These are phyloP conservation scores for Wickerhamiella infanticola DNA, from an alignment of 1,139 yeast species.

Conservation along the genomic window DNA sequence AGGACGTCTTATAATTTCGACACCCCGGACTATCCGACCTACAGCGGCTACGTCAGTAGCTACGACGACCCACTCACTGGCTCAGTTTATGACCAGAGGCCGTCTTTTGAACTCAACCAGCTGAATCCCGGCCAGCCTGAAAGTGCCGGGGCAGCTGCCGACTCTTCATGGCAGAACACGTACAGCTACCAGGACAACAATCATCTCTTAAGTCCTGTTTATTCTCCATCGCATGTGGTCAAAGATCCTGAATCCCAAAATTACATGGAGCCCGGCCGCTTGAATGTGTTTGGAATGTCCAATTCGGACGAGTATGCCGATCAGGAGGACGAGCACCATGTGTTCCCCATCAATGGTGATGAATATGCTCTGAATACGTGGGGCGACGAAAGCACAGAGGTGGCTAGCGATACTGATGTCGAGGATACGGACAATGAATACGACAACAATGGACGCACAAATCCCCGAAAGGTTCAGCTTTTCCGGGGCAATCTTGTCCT, in stretches of 20 bases:
- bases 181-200: not conserved
- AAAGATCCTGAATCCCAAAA: not conserved
- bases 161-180: not conserved
- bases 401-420: slow-evolving; percentile 3
- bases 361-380: slow-evolving; percentile 27
- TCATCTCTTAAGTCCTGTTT: not conserved
- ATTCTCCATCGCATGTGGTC: not conserved
- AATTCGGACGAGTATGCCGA: slow-evolving; percentile 13
- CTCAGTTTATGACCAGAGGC: not conserved
- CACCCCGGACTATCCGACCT: not conserved
- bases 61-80: not conserved
- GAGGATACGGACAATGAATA: slow-evolving; percentile 5
- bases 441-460: not conserved
- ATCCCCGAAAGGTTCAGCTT: slow-evolving; percentile 33
- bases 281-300: slow-evolving; percentile 3
- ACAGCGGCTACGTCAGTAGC: not conserved
- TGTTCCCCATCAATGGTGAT: slow-evolving; percentile 27
- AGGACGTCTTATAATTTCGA: not conserved
- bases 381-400: slow-evolving; percentile 18
- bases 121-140: not conserved
- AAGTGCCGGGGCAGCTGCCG: not conserved
- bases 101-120: not conserved
- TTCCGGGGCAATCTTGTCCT: slow-evolving; percentile 60
- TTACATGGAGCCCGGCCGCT: not conserved
- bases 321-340: slow-evolving; percentile 19